Base-by-base conservation (phyloP, 257 asterid genomes). In the Misopates orontium region DNA sequence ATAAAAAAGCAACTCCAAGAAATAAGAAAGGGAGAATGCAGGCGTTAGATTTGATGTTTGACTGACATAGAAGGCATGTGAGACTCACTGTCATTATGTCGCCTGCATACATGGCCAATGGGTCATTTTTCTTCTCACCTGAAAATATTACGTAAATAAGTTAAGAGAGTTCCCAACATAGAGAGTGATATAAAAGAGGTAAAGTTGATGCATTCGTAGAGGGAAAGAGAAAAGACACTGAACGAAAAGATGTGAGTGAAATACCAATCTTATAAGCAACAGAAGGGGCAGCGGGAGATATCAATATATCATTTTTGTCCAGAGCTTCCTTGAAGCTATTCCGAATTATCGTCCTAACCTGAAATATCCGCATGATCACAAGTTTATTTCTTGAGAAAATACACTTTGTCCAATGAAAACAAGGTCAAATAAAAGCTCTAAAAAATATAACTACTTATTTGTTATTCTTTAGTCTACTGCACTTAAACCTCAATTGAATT, bases 71-170 rank as follows among this genome's bases (percentile, higher is more conserved):
- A 60, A 53, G 39, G 51, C 60, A 32, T 25, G n/a, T 60, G 47
- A 41, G 67, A 80, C 97, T 84, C 79, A 90, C 99, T 24, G 97
- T 94, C 99, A 90, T 94, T 50, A 88, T 87, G 71, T 94, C 99
- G 59, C 99, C 99, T 4, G 96, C 97, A 64, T 94, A 94, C 99
- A 94, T 90, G 76, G 99, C 94, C 86, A 94, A 78, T 1, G 97
- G 97, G 58, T 94, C 99, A 67, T 88, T 79, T 85, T 90, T 94
- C 97, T 94, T 94, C 81, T 94, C 99, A 67, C 97, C 99, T 93
- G 88, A 49, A 75, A 54, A 68, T 68, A 69, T 55, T 57, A 67
- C 59, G 32, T 71, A 60, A 25, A 63, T 57, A 21, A 28, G 41
- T 42, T 57, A 36, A 61, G n/a, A n/a, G n/a, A n/a, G n/a, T 60